Evolutionary conservation across 768 basidiomycete genomes (phyloP), one percentile per base, ranked within the genome.

Genomic region (Hericium rajendrae): DNA sequence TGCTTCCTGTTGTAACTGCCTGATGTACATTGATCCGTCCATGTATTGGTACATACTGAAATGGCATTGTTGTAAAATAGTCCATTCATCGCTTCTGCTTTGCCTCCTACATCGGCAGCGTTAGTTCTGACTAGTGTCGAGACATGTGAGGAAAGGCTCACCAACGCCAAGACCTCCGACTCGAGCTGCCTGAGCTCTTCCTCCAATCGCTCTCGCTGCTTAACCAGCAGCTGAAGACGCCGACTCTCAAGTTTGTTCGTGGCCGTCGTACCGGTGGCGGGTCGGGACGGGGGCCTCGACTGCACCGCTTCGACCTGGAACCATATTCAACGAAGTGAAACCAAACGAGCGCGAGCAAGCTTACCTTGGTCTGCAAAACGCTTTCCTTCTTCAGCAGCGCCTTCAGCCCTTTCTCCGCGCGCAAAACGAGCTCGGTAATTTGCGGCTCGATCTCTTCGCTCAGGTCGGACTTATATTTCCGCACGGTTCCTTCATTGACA

Each of bases 361-460:
- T 9, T 38, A 88, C 89, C 76, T 89, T 89, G 20, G 78, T 74
- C 65, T 84, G 79, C 43, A 89, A 70, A 50, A 76, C 65, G 50
- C 71, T 75, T 60, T 86, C 84, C 65, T 81, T 82, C 73, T 85
- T 86, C 61, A 77, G 72, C 55, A 91, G 69, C 9, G 73, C 66
- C 28, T 78, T 76, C 38, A 91, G 69, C 1, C 87, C 88, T 63
- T 81, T 82, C 64, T 89, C 84, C 0, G 88, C 84, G 22, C 81
- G 78, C 56, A 81, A 76, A 18, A 90, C 78, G 15, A 92, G 80
- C 61, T 91, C 88, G 49, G 76, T 80, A 18, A 92, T 85, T 32
- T 86, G 82, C 16, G 90, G 90, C 59, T 91, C 89, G 10, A 92
- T 82, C 67, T 91, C 89, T 54, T 88, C 86, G 1, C 80, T 83